These are phyloP conservation scores for Berberis thunbergii DNA, from an alignment of 164 flowering plant genomes.

Conservation along the genomic window DNA sequence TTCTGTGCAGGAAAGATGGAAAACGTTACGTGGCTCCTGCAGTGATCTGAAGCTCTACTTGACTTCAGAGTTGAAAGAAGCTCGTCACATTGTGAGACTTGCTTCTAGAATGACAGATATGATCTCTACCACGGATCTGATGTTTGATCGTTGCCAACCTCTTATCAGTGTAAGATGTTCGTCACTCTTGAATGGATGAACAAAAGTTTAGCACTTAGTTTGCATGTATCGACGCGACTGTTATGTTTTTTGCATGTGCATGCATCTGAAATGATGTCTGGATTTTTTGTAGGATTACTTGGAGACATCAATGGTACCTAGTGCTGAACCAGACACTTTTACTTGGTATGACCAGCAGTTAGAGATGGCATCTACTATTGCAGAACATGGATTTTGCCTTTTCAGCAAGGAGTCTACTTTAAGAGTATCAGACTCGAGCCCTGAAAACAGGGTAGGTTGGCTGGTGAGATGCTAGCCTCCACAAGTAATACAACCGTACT, in stretches of 20 bases:
- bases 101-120: conserved; percentile 43
- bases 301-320: conserved; percentile 21
- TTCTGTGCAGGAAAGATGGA: conserved; percentile 67
- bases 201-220: neutral
- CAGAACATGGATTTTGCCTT: conserved; percentile 68
- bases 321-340: conserved; percentile 32
- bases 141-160: conserved; percentile 37
- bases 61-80: conserved; percentile 36
- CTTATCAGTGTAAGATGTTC: conserved; percentile 28
- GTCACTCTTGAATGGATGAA: neutral
- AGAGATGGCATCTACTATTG: conserved; percentile 54
- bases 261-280: conserved; percentile 5
- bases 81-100: conserved; percentile 27
- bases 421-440: conserved; percentile 20
- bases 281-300: conserved; percentile 36
- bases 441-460: conserved; percentile 28
- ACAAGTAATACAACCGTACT: conserved; percentile 33
- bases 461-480: conserved; percentile 44
- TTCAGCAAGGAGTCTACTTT: conserved; percentile 42
- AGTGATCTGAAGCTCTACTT: conserved; percentile 34
- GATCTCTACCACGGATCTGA: conserved; percentile 69
- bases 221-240: neutral
- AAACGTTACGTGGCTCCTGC: conserved; percentile 33
- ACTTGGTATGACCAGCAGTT: conserved; percentile 41
- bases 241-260: neutral